Conservation (phyloP, 441 rosid genomes). For the Breynia disticha region DNA sequence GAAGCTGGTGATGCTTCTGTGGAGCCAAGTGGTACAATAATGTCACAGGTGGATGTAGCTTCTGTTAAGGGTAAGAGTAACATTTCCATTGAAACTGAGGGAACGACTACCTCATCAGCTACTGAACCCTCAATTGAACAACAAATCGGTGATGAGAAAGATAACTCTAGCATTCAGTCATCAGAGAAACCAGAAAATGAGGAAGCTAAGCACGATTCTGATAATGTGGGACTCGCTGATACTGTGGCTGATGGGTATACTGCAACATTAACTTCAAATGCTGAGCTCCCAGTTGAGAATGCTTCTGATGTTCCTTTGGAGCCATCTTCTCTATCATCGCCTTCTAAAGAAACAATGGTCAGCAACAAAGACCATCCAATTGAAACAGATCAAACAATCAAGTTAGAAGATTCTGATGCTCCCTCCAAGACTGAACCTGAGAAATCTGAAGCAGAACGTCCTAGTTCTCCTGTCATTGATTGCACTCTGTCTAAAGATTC, state of each 20-base stretch:
- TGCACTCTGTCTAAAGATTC: constrained; percentile 29
- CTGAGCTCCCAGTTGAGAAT: constrained; percentile 36
- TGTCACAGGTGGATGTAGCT: constrained; percentile 24
- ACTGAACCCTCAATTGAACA: constrained; percentile 25
- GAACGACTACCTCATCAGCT: constrained; percentile 22
- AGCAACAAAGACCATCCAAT: constrained; percentile 26
- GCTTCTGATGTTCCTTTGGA: constrained; percentile 31
- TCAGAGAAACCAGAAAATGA: constrained; percentile 27
- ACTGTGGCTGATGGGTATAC: constrained; percentile 23
- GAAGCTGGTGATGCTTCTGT: constrained; percentile 23
- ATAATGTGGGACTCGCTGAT: constrained; percentile 28
- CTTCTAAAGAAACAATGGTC: constrained; percentile 42
- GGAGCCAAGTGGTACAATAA: constrained; percentile 27
- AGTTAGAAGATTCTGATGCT: constrained; percentile 30
- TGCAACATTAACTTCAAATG: constrained; percentile 28
- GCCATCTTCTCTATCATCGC: constrained; percentile 27
- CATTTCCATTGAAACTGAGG: constrained; percentile 32
- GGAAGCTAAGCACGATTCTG: constrained; percentile 25
- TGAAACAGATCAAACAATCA: constrained; percentile 24
- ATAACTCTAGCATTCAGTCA: constrained; percentile 23
- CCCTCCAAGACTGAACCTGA: constrained; percentile 38
- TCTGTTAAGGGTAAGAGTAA: constrained; percentile 25
- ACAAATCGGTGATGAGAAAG: constrained; percentile 23
- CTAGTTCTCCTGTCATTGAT: constrained; percentile 26
- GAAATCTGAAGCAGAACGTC: constrained; percentile 28